Percentiles rank a stretch among this genome's conserved stretches.
Conservation (phyloP, 257 asterid genomes). For the Catharanthus roseus region DNA sequence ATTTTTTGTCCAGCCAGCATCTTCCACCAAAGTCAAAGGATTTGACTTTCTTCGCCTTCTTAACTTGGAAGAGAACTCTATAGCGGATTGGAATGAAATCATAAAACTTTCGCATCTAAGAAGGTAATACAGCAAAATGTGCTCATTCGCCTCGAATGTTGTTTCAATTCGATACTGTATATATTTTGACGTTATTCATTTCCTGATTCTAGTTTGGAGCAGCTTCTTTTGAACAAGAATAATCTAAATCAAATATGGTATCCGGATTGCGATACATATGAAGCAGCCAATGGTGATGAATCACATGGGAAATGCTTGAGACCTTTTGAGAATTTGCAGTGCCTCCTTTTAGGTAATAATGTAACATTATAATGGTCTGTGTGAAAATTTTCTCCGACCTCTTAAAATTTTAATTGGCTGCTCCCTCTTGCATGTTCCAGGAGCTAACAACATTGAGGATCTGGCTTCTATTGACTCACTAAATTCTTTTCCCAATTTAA, state of each 20-base stretch:
- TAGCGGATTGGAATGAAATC: slow-evolving; percentile 81
- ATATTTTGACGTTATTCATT: slow-evolving; percentile 18
- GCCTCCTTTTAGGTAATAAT: slow-evolving; percentile 76
- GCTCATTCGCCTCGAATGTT: slow-evolving; percentile 6
- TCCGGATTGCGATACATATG: slow-evolving; percentile 42
- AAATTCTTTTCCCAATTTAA: slow-evolving; percentile 68
- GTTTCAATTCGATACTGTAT: slow-evolving; percentile 9
- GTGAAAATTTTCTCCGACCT: slow-evolving; percentile 11
- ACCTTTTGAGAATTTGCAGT: slow-evolving; percentile 59
- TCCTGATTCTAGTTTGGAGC: slow-evolving; percentile 66
- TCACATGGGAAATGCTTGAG: slow-evolving; percentile 30
- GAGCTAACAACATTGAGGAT: slow-evolving; percentile 67
- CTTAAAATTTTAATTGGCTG: slow-evolving; percentile 14
- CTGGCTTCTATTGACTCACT: slow-evolving; percentile 69
- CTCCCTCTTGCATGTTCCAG: slow-evolving; percentile 35
- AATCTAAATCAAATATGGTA: slow-evolving; percentile 48
- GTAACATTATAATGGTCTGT: not conserved
- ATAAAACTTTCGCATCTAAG: slow-evolving; percentile 58
- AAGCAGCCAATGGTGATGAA: slow-evolving; percentile 28
- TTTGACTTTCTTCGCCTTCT: slow-evolving; percentile 69
- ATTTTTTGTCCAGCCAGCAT: slow-evolving; percentile 50
- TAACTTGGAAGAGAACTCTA: slow-evolving; percentile 74
- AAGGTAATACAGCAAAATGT: slow-evolving; percentile 42
- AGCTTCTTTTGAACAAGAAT: slow-evolving; percentile 80
- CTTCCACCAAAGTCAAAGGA: slow-evolving; percentile 59